Evolutionary conservation across 129 eudicot genomes (phyloP), one percentile per base, ranked within the genome.

Genomic region (Artemisia annua): DNA sequence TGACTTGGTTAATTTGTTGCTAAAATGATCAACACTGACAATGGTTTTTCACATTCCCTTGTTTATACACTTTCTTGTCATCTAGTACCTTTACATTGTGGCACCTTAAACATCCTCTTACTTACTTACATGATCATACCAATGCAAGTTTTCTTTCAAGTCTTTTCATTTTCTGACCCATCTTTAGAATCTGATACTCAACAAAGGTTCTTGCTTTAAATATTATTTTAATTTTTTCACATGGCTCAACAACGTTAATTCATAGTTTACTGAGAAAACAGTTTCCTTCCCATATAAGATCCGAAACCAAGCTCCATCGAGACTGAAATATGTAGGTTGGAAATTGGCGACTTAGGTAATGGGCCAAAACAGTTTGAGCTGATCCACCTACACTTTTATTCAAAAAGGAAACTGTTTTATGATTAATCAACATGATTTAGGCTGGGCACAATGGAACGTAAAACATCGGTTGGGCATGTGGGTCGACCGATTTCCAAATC

Each of bases 161-260:
- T 54, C 11, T 56, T 11, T 56, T 24, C 28, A 56, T 58, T 11
- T 58, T 10, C n/a, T 58, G 15, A 58, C 63, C 15, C n/a, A 11
- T 58, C 12, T 58, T 0, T 28, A 18, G 63, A 58, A 58, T 18
- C 13, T 58, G 35, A 58, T 58, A 58, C 35, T 6, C 46, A 39
- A 39, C 2, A 20, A 58, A 58, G 63, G 63, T 58, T 58, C 63
- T 10, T 20, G 63, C 63, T 58, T 57, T 58, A 19, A 57, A 3
- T 58, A 3, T 19, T 58, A 58, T 20, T 24, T 5, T 58, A 18
- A 1, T 57, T 57, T 57, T 28, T 58, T 58, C 32, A 58, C 63
- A 58, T 58, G 32, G 18, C 63, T 58, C 26, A 15, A 58, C 13
- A 11, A 18, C 18, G n/a, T 58, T 19, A 18, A 57, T 58, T 11